Conservation (phyloP, 1,284 basidiomycete genomes). For the Ustilago xerochloae region DNA sequence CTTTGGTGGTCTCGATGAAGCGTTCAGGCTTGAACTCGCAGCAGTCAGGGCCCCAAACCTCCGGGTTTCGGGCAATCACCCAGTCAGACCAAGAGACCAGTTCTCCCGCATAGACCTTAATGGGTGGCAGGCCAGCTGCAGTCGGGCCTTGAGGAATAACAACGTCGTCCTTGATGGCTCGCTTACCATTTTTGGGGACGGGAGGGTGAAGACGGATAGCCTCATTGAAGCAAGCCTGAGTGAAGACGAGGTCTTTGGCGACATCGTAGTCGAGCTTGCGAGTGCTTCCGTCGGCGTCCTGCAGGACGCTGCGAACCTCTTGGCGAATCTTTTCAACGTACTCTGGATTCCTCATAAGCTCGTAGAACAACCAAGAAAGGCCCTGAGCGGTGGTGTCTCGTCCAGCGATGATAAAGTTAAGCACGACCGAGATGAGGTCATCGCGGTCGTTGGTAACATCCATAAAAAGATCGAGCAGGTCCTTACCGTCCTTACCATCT, state of each 20-base stretch:
- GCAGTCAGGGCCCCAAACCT: slow-evolving; percentile 57
- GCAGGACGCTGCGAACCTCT: slow-evolving; percentile 41
- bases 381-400: slow-evolving; percentile 60
- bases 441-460: slow-evolving; percentile 48
- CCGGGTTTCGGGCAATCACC: slow-evolving; percentile 56
- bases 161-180: slow-evolving; percentile 52
- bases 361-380: slow-evolving; percentile 57
- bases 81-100: slow-evolving; percentile 58
- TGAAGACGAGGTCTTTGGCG: slow-evolving; percentile 54
- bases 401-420: slow-evolving; percentile 63
- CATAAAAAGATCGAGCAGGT: slow-evolving; percentile 61
- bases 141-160: slow-evolving; percentile 50
- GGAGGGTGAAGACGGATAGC: slow-evolving; percentile 55
- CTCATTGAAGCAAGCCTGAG: slow-evolving; percentile 56
- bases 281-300: slow-evolving; percentile 22
- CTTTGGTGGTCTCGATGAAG: slow-evolving; percentile 44
- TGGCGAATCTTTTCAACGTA: slow-evolving; percentile 48
- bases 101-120: slow-evolving; percentile 53
- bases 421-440: slow-evolving; percentile 56
- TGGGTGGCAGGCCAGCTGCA: slow-evolving; percentile 49
- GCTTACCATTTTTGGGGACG: slow-evolving; percentile 60
- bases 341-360: slow-evolving; percentile 45
- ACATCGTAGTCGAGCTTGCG: slow-evolving; percentile 50
- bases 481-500: slow-evolving; percentile 56
- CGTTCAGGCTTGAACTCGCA: slow-evolving; percentile 53